Percentiles rank a stretch among this genome's conserved stretches.
phyloP scores from a whole-genome alignment of 768 basidiomycete genomes.

The Mycena maculata region DNA sequence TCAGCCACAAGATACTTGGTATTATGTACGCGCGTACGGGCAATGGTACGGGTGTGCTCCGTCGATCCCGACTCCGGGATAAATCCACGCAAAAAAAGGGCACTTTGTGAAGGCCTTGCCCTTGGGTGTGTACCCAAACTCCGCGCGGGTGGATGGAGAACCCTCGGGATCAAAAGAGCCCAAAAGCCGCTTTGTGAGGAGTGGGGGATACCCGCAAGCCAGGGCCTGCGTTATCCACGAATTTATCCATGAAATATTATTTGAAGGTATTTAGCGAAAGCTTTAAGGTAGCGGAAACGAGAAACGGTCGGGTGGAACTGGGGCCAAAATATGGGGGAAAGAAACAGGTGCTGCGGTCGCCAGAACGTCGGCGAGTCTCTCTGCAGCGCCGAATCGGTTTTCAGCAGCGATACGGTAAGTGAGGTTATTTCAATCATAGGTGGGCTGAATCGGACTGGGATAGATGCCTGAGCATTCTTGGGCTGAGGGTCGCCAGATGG shows the following conservation, averaged over 20 bases:
- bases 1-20: conserved; percentile 47
- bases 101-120: conserved; percentile 55
- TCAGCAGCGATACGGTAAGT: conserved; percentile 23
- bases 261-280: conserved; percentile 36
- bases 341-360: conserved; percentile 23
- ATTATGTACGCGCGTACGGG: conserved; percentile 50
- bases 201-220: conserved; percentile 48
- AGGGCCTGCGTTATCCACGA: no score
- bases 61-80: conserved; percentile 38
- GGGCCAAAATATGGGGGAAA: conserved; percentile 2
- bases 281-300: conserved; percentile 28
- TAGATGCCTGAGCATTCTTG: conserved; percentile 35
- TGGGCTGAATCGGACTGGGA: conserved; percentile 13
- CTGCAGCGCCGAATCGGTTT: conserved; percentile 13
- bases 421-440: conserved; percentile 36
- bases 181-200: conserved; percentile 41
- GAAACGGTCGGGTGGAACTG: neutral
- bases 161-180: conserved; percentile 40
- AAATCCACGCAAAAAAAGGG: conserved; percentile 58
- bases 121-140: conserved; percentile 43
- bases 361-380: conserved; percentile 37
- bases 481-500: conserved; percentile 61
- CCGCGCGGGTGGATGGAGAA: conserved; percentile 25
- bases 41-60: conserved; percentile 42
- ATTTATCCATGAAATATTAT: conserved; percentile 52